Conservation (phyloP, 495 filamentous ascomycete genomes). For the Aspergillus nidulans region DNA sequence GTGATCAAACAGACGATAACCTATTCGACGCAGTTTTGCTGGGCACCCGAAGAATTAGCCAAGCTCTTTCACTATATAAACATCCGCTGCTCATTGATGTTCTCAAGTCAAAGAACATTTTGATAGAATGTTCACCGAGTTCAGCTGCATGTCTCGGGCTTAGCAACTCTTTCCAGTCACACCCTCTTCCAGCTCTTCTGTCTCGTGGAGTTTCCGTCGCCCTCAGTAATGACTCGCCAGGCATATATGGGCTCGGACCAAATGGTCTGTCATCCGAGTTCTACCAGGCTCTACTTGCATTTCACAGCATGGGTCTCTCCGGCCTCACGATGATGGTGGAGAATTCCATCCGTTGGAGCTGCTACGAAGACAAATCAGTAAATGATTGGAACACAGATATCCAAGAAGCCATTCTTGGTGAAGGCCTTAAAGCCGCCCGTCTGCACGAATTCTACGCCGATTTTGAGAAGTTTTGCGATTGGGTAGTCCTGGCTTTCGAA, state of each 20-base stretch:
- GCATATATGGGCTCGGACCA: slow-evolving; percentile 69
- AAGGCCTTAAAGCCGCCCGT: slow-evolving; percentile 63
- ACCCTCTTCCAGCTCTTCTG: slow-evolving; percentile 78
- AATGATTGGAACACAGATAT: slow-evolving; percentile 69
- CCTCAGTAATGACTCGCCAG: slow-evolving; percentile 83
- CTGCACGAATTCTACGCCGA: slow-evolving; percentile 71
- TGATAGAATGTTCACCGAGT: slow-evolving; percentile 83
- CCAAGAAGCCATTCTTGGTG: slow-evolving; percentile 68
- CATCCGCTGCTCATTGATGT: slow-evolving; percentile 86
- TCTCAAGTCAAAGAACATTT: slow-evolving; percentile 80
- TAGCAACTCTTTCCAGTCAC: slow-evolving; percentile 67
- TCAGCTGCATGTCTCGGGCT: slow-evolving; percentile 80
- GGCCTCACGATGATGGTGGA: slow-evolving; percentile 77
- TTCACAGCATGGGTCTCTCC: slow-evolving; percentile 73
- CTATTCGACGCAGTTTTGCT: slow-evolving; percentile 87
- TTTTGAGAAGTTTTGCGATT: slow-evolving; percentile 90
- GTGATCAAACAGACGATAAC: slow-evolving; percentile 71
- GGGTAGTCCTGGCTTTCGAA: slow-evolving; percentile 77
- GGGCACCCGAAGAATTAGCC: slow-evolving; percentile 82
- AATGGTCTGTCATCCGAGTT: slow-evolving; percentile 83
- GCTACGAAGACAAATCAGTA: slow-evolving; percentile 70
- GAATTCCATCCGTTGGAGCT: slow-evolving; percentile 87
- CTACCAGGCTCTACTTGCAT: slow-evolving; percentile 84
- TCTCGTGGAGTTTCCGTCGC: slow-evolving; percentile 66
- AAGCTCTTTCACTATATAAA: slow-evolving; percentile 83